phyloP scores from a whole-genome alignment of 148 eudicot genomes.

The Silene conica region DNA sequence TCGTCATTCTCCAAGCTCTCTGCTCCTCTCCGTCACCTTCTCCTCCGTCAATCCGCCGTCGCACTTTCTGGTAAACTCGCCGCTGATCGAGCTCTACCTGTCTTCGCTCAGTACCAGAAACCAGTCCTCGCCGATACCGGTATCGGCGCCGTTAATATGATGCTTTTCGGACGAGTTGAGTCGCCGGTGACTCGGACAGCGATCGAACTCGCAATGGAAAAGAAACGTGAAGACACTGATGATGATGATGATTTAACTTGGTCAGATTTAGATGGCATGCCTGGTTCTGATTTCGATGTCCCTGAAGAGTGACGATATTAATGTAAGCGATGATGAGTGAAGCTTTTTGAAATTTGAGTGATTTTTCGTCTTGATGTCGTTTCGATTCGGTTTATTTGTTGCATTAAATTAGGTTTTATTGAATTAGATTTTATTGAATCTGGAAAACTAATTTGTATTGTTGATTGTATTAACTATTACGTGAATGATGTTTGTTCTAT shows the following conservation, averaged over 20 bases:
- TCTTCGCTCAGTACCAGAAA: neutral
- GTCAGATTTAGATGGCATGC: neutral
- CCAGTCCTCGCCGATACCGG: neutral
- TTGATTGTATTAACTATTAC: too few relatives aligned
- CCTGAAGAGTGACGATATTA: too few relatives aligned
- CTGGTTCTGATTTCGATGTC: neutral
- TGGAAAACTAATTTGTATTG: too few relatives aligned
- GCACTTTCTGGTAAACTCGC: conserved; percentile 3
- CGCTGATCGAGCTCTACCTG: neutral
- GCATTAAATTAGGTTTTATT: too few relatives aligned
- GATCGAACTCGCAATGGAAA: neutral
- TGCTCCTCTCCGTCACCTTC: conserved; percentile 16
- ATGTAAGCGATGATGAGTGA: too few relatives aligned
- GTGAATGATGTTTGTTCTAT: too few relatives aligned
- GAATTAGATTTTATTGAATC: too few relatives aligned
- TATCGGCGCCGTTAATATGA: neutral
- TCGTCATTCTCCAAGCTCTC: neutral
- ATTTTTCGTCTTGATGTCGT: too few relatives aligned
- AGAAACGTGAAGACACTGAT: neutral
- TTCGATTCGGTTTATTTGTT: too few relatives aligned
- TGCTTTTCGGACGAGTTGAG: neutral
- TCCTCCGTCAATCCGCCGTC: neutral
- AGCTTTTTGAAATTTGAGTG: too few relatives aligned
- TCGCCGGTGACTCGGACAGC: neutral
- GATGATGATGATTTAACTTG: neutral